These are phyloP conservation scores for Paramyrothecium roridum DNA, from an alignment of 2,329 filamentous ascomycete species.

Conservation along the genomic window DNA sequence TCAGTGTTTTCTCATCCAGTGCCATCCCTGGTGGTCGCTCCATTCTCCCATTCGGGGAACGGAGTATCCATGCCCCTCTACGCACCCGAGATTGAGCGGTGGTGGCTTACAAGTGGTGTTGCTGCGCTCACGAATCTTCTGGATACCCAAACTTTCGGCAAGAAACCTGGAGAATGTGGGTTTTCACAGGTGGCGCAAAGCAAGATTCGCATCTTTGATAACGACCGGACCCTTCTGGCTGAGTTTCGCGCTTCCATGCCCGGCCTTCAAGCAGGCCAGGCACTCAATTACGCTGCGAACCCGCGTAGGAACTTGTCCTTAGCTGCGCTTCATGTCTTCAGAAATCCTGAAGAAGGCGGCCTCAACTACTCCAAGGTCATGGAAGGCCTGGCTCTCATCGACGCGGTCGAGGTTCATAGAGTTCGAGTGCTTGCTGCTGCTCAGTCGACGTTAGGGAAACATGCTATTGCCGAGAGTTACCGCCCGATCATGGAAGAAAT, in stretches of 20 bases:
- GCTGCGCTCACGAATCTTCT: slow-evolving; percentile 21
- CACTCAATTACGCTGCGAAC: slow-evolving; percentile 18
- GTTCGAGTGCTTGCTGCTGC: slow-evolving; percentile 20
- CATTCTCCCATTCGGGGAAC: slow-evolving; percentile 2
- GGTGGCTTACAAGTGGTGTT: slow-evolving; percentile 26
- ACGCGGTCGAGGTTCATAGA: slow-evolving; percentile 28
- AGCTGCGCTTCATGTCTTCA: slow-evolving; percentile 21
- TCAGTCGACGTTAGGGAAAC: slow-evolving; percentile 9
- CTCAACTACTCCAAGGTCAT: slow-evolving; percentile 20
- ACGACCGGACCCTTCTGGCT: slow-evolving; percentile 13
- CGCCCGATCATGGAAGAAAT: slow-evolving; percentile 23
- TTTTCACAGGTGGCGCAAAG: slow-evolving; percentile 27
- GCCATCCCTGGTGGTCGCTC: background rate
- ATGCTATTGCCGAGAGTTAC: slow-evolving; percentile 7
- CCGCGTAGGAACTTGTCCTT: slow-evolving; percentile 22
- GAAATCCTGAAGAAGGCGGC: slow-evolving; percentile 18
- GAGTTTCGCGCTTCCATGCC: slow-evolving; percentile 15
- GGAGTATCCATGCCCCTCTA: slow-evolving; percentile 23
- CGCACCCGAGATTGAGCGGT: slow-evolving; percentile 26
- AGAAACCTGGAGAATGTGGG: slow-evolving; percentile 22
- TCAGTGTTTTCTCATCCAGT: too few relatives aligned
- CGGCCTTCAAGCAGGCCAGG: slow-evolving; percentile 9
- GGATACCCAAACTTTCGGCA: slow-evolving; percentile 9
- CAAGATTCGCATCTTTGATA: slow-evolving; percentile 27
- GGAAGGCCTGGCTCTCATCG: slow-evolving; percentile 26